These are phyloP conservation scores for Globisporangium rhizosaccharum DNA, from an alignment of 352 stramenopile genomes.

Conservation along the genomic window DNA sequence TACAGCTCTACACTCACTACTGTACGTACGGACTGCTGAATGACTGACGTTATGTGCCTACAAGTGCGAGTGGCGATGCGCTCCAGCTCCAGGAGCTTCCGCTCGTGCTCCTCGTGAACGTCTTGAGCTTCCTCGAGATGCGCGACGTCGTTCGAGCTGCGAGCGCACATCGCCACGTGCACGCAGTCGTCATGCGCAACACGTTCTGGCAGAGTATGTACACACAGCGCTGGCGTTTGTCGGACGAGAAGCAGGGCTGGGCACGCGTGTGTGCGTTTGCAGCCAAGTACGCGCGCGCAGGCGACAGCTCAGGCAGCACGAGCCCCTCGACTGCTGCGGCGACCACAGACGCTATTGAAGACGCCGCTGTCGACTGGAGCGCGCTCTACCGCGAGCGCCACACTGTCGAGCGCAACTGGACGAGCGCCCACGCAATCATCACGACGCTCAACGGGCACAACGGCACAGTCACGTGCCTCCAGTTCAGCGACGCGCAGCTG, in stretches of 20 bases:
- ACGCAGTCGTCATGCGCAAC: slow-evolving; percentile 12
- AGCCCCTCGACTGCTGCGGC: neutral
- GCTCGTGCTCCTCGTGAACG: slow-evolving; percentile 11
- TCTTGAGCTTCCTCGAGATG: slow-evolving; percentile 16
- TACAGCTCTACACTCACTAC: too few relatives aligned
- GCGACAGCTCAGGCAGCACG: neutral
- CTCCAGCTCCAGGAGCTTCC: slow-evolving; percentile 14
- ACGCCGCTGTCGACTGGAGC: slow-evolving; percentile 8
- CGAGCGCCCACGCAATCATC: slow-evolving; percentile 16
- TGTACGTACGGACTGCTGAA: too few relatives aligned
- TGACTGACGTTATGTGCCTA: neutral
- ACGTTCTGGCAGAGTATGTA: slow-evolving; percentile 21
- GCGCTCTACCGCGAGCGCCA: slow-evolving; percentile 20
- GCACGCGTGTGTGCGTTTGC: slow-evolving; percentile 9
- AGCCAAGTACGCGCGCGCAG: slow-evolving; percentile 1
- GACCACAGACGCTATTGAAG: neutral
- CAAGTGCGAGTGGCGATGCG: neutral
- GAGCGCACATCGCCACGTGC: slow-evolving; percentile 14
- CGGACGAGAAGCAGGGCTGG: slow-evolving; percentile 12
- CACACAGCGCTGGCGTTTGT: slow-evolving; percentile 11
- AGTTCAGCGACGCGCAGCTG: slow-evolving; percentile 17
- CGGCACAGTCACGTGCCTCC: slow-evolving; percentile 23
- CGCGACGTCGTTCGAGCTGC: slow-evolving; percentile 9
- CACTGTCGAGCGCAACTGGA: slow-evolving; percentile 21
- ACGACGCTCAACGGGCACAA: slow-evolving; percentile 24